Evolutionary conservation across 1,284 basidiomycete genomes (phyloP).

Genomic region (Sanghuangporus baumii): DNA sequence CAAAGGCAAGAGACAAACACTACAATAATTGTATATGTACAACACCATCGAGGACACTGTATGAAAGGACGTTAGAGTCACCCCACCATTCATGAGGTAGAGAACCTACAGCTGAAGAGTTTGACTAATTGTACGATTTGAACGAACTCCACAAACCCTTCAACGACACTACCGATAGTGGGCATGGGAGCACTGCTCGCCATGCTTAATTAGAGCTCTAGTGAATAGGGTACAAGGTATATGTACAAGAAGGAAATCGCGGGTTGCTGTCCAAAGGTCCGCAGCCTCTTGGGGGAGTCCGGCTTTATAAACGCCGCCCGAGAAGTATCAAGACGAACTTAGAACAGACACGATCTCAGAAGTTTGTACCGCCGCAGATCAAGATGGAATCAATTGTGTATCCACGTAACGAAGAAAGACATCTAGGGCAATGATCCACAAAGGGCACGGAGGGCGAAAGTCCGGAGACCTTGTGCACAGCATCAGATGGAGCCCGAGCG

Average conservation of each 20-base stretch:
- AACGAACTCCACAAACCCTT: neutral
- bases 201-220: neutral
- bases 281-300: neutral
- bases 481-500: neutral
- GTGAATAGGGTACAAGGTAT: neutral
- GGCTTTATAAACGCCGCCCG: neutral
- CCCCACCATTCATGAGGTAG: neutral
- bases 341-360: neutral
- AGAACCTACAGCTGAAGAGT: neutral
- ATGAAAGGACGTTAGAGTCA: neutral
- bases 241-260: neutral
- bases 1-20: neutral
- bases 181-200: neutral
- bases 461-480: neutral
- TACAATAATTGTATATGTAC: constrained; percentile 7
- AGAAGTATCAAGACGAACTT: neutral
- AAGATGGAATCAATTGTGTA: neutral
- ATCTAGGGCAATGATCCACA: neutral
- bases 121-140: constrained; percentile 1
- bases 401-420: neutral
- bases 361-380: neutral
- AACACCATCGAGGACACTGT: neutral
- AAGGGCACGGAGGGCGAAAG: neutral
- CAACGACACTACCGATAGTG: neutral
- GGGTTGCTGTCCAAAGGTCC: neutral